phyloP scores from a whole-genome alignment of 805 yeast species.

The Cyberlindnera maclurae region DNA sequence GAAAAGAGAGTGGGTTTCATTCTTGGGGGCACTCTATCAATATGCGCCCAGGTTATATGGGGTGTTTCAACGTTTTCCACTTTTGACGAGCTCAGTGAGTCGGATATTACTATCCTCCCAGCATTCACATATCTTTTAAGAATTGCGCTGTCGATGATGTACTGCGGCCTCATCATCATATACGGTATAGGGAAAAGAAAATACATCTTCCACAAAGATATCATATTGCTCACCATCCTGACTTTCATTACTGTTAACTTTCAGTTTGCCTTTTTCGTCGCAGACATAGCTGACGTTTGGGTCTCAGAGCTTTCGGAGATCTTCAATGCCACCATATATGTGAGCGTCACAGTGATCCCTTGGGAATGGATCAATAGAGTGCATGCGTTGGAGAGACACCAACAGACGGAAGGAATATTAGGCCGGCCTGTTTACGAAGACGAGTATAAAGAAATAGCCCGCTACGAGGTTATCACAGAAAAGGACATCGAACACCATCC shows the following conservation, averaged over 20 bases:
- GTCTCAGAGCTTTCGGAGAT: slow-evolving; percentile 67
- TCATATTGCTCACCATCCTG: slow-evolving; percentile 49
- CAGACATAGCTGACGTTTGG: slow-evolving; percentile 73
- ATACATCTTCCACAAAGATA: slow-evolving; percentile 40
- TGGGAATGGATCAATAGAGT: slow-evolving; percentile 84
- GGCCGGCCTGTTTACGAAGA: slow-evolving; percentile 75
- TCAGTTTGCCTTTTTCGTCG: slow-evolving; percentile 64
- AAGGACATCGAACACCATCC: slow-evolving; percentile 8
- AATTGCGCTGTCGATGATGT: slow-evolving; percentile 63
- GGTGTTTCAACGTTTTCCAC: slow-evolving; percentile 49
- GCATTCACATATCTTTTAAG: slow-evolving; percentile 70
- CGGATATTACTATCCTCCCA: slow-evolving; percentile 50
- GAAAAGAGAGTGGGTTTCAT: slow-evolving; percentile 60
- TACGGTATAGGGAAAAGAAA: slow-evolving; percentile 42
- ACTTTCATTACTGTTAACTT: slow-evolving; percentile 49
- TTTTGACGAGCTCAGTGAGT: slow-evolving; percentile 22
- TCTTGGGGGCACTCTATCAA: slow-evolving; percentile 47
- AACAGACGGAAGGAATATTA: slow-evolving; percentile 63
- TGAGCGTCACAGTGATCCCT: slow-evolving; percentile 63
- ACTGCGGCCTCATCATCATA: slow-evolving; percentile 55
- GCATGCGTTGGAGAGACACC: slow-evolving; percentile 45
- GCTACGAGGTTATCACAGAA: slow-evolving; percentile 17
- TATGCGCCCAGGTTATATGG: slow-evolving; percentile 61
- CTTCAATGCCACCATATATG: slow-evolving; percentile 65
- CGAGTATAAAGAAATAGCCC: slow-evolving; percentile 30